Conservation (phyloP, 2,329 filamentous ascomycete species). For the Lasiodiplodia hormozganensis region DNA sequence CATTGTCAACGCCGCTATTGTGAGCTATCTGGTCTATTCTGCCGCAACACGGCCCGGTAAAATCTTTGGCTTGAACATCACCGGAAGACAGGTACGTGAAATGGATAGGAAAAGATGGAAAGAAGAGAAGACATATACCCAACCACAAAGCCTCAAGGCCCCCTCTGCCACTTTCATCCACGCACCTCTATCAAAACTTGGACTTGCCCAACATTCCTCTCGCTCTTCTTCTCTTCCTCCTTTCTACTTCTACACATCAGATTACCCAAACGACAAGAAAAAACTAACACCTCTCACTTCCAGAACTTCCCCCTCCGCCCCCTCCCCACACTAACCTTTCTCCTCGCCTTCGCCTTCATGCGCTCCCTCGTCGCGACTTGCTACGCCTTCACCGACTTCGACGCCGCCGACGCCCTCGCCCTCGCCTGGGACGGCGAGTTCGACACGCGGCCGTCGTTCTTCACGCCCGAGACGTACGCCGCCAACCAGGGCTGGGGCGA, state of each 20-base stretch:
- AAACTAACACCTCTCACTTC: not conserved
- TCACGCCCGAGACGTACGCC: conserved; percentile 22
- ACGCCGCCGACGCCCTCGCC: not conserved
- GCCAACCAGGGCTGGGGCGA: conserved; percentile 11
- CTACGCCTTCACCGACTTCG: conserved; percentile 2
- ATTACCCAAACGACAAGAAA: not conserved
- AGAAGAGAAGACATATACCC: not conserved
- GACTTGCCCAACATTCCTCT: no score
- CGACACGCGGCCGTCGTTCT: not conserved
- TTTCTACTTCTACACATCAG: no score
- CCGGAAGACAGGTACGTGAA: conserved; percentile 3
- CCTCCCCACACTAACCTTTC: not conserved
- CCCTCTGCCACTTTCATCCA: not conserved
- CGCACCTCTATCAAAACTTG: not conserved
- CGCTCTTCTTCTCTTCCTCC: no score
- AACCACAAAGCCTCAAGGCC: not conserved
- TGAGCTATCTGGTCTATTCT: not conserved
- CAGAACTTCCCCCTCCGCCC: not conserved
- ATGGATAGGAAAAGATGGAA: not conserved
- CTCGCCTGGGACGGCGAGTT: conserved; percentile 8
- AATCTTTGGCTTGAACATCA: not conserved
- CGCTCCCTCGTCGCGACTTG: not conserved
- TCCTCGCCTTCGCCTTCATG: not conserved
- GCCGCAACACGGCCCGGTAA: not conserved
- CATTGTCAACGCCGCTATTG: not conserved